Evolutionary conservation across 208 protist species (phyloP).

Genomic region (Leishmania tarentolae): DNA sequence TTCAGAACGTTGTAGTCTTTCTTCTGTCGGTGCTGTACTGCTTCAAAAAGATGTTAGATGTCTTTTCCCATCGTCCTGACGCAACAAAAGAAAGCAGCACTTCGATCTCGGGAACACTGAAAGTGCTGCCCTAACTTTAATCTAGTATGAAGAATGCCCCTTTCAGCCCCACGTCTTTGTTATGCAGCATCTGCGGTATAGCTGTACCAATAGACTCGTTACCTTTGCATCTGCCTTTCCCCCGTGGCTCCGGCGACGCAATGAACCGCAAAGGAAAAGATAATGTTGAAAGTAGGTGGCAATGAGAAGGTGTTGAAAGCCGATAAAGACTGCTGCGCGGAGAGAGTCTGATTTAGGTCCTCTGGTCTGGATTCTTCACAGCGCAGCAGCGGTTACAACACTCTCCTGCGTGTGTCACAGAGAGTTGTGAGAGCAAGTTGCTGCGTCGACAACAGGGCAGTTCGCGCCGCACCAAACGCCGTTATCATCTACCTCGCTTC

Average conservation of each 20-base stretch:
- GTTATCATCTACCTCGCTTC: background rate
- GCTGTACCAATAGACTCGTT: background rate
- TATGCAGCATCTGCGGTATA: slow-evolving; percentile 33
- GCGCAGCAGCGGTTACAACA: background rate
- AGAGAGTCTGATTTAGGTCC: background rate
- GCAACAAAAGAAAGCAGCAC: slow-evolving; percentile 33
- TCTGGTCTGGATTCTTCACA: background rate
- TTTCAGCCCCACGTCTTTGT: slow-evolving; percentile 64
- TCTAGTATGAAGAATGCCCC: slow-evolving; percentile 64
- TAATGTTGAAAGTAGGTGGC: slow-evolving; percentile 17
- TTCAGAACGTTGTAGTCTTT: slow-evolving; percentile 54
- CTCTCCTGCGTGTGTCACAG: background rate
- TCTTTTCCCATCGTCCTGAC: slow-evolving; percentile 28
- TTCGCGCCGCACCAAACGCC: background rate
- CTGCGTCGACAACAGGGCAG: background rate
- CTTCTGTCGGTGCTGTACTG: slow-evolving; percentile 36
- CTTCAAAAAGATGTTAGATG: slow-evolving; percentile 38
- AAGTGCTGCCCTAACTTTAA: slow-evolving; percentile 41
- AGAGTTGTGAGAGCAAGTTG: background rate
- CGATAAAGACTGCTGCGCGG: background rate
- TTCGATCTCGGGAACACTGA: slow-evolving; percentile 41
- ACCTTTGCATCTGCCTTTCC: background rate
- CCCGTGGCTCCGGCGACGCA: background rate
- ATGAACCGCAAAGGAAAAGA: background rate
- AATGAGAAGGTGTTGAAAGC: background rate